Evolutionary conservation across 805 yeast genomes (phyloP), one percentile per base, ranked within the genome.

Genomic region (Tetrapisispora arboricola): DNA sequence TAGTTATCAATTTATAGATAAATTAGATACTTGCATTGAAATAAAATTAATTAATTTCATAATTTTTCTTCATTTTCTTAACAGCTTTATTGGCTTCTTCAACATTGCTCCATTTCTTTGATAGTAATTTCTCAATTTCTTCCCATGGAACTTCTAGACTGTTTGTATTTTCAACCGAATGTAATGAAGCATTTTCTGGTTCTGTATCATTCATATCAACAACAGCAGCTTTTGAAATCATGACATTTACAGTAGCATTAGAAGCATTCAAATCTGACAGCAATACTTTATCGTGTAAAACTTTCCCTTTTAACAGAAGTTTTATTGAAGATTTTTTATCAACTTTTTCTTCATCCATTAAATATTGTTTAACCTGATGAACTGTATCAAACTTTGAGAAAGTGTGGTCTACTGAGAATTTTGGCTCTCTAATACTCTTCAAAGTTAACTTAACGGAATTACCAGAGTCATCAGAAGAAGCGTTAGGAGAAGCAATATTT

Each of bases 371-470:
- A 16, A 65, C 55, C 38, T 59, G 61, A 27, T 49, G 45, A 16
- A 66, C 50, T 0, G 71, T 61, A 8, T 57, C 61, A 11, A 53
- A 49, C 1, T 46, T 29, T 20, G 44, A 32, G n/a, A 57, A 50
- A 18, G 55, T 46, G 18, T 57, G 46, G 13, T 54, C 48, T 13
- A 64, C 47, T 29, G 63, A 57, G 58, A 84, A 81, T 54, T 78
- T 83, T 6, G 94, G 94, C 4, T 80, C 74, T 50, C 78, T 76
- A 41, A 85, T 72, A 24, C 88, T 80, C 58, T 80, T 80, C 55
- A 84, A 67, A 4, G 58, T 51, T 13, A 72, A 61, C 12, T 46
- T 44, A 16, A 50, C 39, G 29, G 36, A 18, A 13, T 20, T 19
- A 6, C 36, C 22, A n/a, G 20, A 20, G 4, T 15, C 19, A 17